Evolutionary conservation across 495 filamentous ascomycete species (phyloP).

Genomic region (Tetracladium marchalianum): DNA sequence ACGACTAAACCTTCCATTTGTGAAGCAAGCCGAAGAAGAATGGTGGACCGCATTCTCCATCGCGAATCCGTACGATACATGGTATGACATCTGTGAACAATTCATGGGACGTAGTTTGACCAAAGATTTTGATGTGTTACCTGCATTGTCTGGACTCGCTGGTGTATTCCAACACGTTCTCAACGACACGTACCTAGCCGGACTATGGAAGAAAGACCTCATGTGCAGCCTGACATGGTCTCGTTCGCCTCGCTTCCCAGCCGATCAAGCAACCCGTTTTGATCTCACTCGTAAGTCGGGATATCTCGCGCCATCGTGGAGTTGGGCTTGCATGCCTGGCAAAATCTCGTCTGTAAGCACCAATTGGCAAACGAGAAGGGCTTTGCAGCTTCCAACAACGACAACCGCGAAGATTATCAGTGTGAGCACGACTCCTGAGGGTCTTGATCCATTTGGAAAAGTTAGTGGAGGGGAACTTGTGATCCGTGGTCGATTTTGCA

Average conservation of each 20-base stretch:
- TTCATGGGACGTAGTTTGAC: conserved; percentile 18
- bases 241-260: conserved; percentile 9
- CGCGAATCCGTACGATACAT: conserved; percentile 18
- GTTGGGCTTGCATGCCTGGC: conserved; percentile 20
- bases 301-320: conserved; percentile 23
- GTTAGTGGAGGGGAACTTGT: conserved; percentile 14
- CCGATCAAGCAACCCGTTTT: conserved; percentile 5
- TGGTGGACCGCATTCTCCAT: conserved; percentile 5
- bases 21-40: conserved; percentile 4
- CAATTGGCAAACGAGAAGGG: conserved; percentile 6
- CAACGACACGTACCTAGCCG: conserved; percentile 18
- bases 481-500: conserved; percentile 11
- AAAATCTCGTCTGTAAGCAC: conserved; percentile 7
- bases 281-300: conserved; percentile 9
- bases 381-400: conserved; percentile 7
- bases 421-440: conserved; percentile 7
- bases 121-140: conserved; percentile 13
- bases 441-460: conserved; percentile 17
- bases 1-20: conserved; percentile 4
- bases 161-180: conserved; percentile 16
- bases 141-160: conserved; percentile 18
- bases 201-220: conserved; percentile 18
- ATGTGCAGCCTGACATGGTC: conserved; percentile 6
- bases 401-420: conserved; percentile 15
- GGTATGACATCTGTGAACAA: conserved; percentile 16